Evolutionary conservation across 2,329 filamentous ascomycete genomes (phyloP), one percentile per base, ranked within the genome.

Genomic region (Fusarium kyushuense): DNA sequence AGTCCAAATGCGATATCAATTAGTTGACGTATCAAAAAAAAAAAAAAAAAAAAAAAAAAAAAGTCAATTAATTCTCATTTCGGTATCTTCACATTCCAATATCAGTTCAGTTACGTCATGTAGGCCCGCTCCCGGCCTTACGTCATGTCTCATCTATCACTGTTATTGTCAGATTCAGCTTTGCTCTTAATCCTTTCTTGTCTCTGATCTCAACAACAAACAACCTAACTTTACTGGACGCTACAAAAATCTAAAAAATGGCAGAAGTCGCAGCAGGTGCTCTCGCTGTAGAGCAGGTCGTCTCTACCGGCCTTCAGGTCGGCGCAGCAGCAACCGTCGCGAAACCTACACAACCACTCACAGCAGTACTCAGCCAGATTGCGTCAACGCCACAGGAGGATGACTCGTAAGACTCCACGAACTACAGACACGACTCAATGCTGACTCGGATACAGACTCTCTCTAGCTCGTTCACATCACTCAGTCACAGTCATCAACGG

Each of bases 241-340:
- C 23, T 17, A 25, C 9, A 11, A 19, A 36, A 40, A 30, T 4
- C 21, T 6, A 5, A 11, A 40, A 17, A 33, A 71, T 71, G 69
- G 69, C 69, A 36, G 69, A 71, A 56, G 25, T 72, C 9, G 69
- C 69, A 58, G 69, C 63, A 33, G 69, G 69, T 49, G 69, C 33
- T 1, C 33, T 71, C 6, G 65, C 65, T 12, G 63, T 33, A 4
- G 69, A 71, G n/a, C 69, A 71, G n/a, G 35, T 70, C 21, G 32
- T 71, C 25, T 70, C 69, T 6, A 71, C 69, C 0, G 69, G 65
- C 10, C 32, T 71, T 3, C 25, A 72, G 25, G 69, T 69, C 11
- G 69, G 69, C 4, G 69, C 58, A 3, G 69, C 63, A 43, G 69
- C 65, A 2, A 58, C 63, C 0, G 46, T 71, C 13, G 69, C 69